These are phyloP conservation scores for Dipodascopsis uninucleata DNA, from an alignment of 805 yeast species.

Conservation along the genomic window DNA sequence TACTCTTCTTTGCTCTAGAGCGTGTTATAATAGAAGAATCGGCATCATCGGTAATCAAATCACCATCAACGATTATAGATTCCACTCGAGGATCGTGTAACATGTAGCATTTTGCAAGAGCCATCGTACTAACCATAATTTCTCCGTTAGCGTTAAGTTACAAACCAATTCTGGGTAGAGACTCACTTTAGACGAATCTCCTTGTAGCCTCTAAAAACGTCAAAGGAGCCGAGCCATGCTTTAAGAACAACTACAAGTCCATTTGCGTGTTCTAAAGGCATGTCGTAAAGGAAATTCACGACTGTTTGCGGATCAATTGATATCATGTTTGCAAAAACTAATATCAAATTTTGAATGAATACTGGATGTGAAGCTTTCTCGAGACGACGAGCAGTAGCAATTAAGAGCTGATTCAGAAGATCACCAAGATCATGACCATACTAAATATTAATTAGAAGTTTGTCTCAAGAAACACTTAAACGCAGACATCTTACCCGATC, in stretches of 20 bases:
- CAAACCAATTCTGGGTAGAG: neutral
- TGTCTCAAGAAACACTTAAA: neutral
- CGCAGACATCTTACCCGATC: constrained; percentile 36
- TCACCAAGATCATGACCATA: constrained; percentile 39
- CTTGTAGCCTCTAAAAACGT: constrained; percentile 72
- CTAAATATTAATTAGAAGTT: constrained; percentile 1
- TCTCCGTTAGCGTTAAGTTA: too few relatives aligned
- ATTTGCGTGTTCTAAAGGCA: constrained; percentile 31
- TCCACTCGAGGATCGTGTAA: constrained; percentile 54
- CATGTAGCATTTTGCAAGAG: constrained; percentile 63
- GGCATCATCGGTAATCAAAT: constrained; percentile 54
- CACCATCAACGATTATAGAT: constrained; percentile 67
- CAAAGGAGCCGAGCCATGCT: constrained; percentile 82
- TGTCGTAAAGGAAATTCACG: constrained; percentile 53
- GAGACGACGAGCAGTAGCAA: constrained; percentile 69
- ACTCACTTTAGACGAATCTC: constrained; percentile 53
- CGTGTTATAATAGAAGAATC: constrained; percentile 73
- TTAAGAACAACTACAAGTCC: constrained; percentile 60
- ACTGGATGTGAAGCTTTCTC: constrained; percentile 62
- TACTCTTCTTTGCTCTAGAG: constrained; percentile 60
- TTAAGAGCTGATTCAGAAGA: constrained; percentile 53
- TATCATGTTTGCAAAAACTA: constrained; percentile 72
- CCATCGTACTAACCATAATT: constrained; percentile 50
- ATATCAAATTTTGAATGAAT: constrained; percentile 70
- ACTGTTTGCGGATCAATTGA: constrained; percentile 59